Evolutionary conservation across 2,329 filamentous ascomycete genomes (phyloP), one percentile per base, ranked within the genome.

Genomic region (Claviceps quebecensis): DNA sequence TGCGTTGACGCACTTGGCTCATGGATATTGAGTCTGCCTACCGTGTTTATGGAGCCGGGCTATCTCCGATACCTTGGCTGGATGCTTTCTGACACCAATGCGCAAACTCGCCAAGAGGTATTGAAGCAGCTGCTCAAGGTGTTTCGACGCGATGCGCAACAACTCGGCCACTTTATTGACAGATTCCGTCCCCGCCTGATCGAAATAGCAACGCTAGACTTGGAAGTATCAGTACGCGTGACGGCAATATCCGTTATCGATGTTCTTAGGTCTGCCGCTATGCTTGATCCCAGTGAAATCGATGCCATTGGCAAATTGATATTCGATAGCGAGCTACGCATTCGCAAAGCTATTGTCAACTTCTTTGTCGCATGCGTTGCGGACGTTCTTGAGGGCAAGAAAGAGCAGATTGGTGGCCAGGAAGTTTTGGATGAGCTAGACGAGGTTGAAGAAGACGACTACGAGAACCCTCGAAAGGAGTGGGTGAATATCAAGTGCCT

Each of bases 401-500:
- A 91, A 3, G 90, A 97, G 54, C 85, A 93, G 50, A 78, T 96
- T 52, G 87, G 87, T 43, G 90, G 91, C 23, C 78, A 83, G 50
- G 87, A 93, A 57, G 76, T 72, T 0, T 71, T 95, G 8, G 80
- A 87, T 45, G 90, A 96, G 61, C 76, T 95, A 52, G 79, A 81
- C 8, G 79, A 79, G 1, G 75, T 78, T 39, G 78, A 86, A n/a
- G 82, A 85, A 16, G 84, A 89, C 13, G 84, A 90, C 56, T 86
- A 81, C 55, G 82, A 86, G 50, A 80, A 81, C 2, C 87, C 90
- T 2, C 83, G 86, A 54, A 74, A 81, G 45, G 84, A 86, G 56
- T 98, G 93, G 93, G 79, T 97, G 59, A 88, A 87, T 62, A 80
- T 94, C 63, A 98, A 97, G 68, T 91, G 86, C 57, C 74, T 98